A percentile compares a stretch with the other conserved stretches of the same genome.
Conservation (phyloP, 2,329 filamentous ascomycete species). For the Arthrocladium fulminans region DNA sequence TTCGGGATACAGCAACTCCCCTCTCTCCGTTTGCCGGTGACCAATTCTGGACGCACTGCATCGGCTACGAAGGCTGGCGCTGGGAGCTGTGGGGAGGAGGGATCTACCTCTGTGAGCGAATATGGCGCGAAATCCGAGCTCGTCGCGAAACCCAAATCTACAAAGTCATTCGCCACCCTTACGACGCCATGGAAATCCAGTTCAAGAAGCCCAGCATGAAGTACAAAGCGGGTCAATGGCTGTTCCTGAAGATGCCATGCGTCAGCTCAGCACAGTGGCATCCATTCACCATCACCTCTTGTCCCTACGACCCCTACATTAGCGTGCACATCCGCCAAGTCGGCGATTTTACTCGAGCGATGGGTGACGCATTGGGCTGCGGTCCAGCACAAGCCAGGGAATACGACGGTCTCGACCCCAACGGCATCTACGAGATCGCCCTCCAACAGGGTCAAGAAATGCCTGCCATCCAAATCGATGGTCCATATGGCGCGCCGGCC, state of each 20-base stretch:
- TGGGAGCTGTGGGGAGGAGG: slow-evolving; percentile 87
- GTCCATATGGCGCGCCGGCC: slow-evolving; percentile 90
- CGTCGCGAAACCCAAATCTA: slow-evolving; percentile 80
- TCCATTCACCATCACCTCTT: slow-evolving; percentile 97
- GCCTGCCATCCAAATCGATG: slow-evolving; percentile 82
- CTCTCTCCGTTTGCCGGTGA: slow-evolving; percentile 77
- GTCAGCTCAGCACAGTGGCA: slow-evolving; percentile 92
- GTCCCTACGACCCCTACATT: slow-evolving; percentile 89
- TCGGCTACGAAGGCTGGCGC: slow-evolving; percentile 93
- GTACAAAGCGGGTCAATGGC: slow-evolving; percentile 97
- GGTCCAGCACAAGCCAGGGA: slow-evolving; percentile 79
- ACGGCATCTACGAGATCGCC: slow-evolving; percentile 96
- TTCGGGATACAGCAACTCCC: slow-evolving; percentile 64
- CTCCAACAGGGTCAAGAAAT: slow-evolving; percentile 87
- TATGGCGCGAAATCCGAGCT: slow-evolving; percentile 84
- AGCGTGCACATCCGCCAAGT: slow-evolving; percentile 94
- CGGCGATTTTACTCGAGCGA: slow-evolving; percentile 85
- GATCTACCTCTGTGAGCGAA: slow-evolving; percentile 75
- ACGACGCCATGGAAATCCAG: slow-evolving; percentile 94
- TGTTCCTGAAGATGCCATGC: slow-evolving; percentile 87
- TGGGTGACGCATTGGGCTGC: slow-evolving; percentile 93
- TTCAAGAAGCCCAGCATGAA: slow-evolving; percentile 93
- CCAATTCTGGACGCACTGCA: slow-evolving; percentile 81
- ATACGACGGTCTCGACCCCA: slow-evolving; percentile 81
- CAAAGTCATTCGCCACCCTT: slow-evolving; percentile 90